A percentile compares a stretch with the other conserved stretches of the same genome.
Conservation (phyloP, 2,329 filamentous ascomycete species). For the Trichothecium roseum region DNA sequence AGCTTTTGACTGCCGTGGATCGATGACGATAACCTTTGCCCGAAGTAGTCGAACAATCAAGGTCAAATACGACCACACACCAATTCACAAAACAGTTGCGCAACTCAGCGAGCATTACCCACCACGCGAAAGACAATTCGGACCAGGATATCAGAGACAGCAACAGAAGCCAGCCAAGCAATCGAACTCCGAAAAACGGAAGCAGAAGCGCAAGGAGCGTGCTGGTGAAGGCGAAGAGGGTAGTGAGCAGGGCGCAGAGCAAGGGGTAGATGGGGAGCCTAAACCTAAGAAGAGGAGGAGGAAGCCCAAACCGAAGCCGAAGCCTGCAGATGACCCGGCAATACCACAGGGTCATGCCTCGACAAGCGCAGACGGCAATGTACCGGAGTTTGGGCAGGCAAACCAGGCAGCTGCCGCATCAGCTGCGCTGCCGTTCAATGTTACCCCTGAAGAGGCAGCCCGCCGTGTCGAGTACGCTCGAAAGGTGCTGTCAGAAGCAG, state of each 20-base stretch:
- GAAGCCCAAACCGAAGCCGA: constrained; percentile 3
- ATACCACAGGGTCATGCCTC: constrained; percentile 3
- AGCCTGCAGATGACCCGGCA: neutral
- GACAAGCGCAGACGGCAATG: constrained; percentile 9
- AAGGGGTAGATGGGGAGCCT: constrained; percentile 10
- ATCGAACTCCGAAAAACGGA: constrained; percentile 13
- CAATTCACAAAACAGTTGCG: constrained; percentile 44
- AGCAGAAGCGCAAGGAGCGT: constrained; percentile 4
- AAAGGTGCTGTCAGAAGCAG: constrained; percentile 33
- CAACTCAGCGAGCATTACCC: constrained; percentile 37
- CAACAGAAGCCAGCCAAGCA: constrained; percentile 15
- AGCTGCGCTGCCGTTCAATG: constrained; percentile 18
- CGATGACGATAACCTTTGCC: constrained; percentile 37
- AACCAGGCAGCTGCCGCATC: constrained; percentile 6
- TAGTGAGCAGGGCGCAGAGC: too few species aligned
- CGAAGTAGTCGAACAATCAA: constrained; percentile 34
- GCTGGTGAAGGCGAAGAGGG: constrained; percentile 3
- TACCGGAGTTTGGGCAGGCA: constrained; percentile 7
- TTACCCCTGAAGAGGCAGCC: constrained; percentile 35
- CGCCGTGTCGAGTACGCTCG: constrained; percentile 37
- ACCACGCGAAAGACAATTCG: constrained; percentile 21
- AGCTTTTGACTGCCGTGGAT: constrained; percentile 48
- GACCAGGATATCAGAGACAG: constrained; percentile 14
- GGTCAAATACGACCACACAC: constrained; percentile 45
- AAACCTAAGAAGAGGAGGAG: constrained; percentile 18